Evolutionary conservation across 2,329 filamentous ascomycete genomes (phyloP), one percentile per base, ranked within the genome.

Genomic region (Metarhizium anisopliae): DNA sequence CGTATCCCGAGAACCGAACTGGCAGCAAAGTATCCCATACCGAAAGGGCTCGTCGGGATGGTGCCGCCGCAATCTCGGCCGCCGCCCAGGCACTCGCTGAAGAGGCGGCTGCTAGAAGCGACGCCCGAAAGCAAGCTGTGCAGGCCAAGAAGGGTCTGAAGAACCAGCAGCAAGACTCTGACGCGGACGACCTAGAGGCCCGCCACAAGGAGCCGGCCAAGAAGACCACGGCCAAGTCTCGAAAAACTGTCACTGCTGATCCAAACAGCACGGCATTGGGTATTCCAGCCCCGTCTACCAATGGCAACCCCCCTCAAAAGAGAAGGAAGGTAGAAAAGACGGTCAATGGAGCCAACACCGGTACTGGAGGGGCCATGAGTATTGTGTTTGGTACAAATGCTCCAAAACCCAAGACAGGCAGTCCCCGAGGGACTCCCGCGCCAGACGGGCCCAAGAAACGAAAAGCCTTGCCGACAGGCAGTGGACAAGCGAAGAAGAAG

Each of bases 1-100:
- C 93, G 51, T 97, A 97, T 69, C 88, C 89, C 20, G 89, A 93
- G 64, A 90, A 90, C 66, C 87, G 93, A 61, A 80, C 84, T 38
- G 75, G 75, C 38, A 76, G 75, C 38, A 80, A 80, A 63, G 75
- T 79, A n/a, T 84, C 82, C 29, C 79, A 84, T 49, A 83, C 85
- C 36, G 89, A 95, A 67, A 80, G 87, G 30, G 85, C 87, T 51
- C 81, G 90, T 58, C 83, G 90, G 60, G 91, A 96, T 66, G 88
- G 87, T 25, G 88, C 87, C 11, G 82, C 87, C 25, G 84, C 84
- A 43, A 89, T 91, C 62, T 89, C 90, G 25, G 88, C 89, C 2
- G 87, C 87, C 13, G 86, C 86, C 56, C 85, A 87, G 59, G 80
- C 88, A 49, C 80, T 94, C 55, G 91, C 92, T 53, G 89, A 87